Evolutionary conservation across 306 rosid genomes (phyloP).

Genomic region (Castanea mollissima): DNA sequence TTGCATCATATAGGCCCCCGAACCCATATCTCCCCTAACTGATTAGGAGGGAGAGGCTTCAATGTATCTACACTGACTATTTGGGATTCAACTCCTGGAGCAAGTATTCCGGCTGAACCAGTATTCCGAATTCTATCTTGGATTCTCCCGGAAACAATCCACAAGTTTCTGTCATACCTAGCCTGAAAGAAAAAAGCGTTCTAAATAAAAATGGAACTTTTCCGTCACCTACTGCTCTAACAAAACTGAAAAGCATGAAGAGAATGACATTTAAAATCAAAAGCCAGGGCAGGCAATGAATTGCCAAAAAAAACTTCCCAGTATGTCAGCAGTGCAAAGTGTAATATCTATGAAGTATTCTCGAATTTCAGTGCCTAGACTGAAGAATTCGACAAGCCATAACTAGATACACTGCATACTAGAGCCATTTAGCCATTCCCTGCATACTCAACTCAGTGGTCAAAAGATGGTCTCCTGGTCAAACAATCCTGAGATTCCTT

Average conservation of each 20-base stretch:
- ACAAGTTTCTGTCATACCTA: slow-evolving; percentile 98
- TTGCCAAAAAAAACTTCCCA: neutral
- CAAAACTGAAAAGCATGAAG: neutral
- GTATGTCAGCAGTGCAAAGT: neutral
- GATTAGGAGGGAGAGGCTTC: slow-evolving; percentile 83
- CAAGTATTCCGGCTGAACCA: slow-evolving; percentile 77
- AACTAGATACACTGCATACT: too few relatives aligned
- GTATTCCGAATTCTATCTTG: slow-evolving; percentile 44
- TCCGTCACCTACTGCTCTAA: neutral
- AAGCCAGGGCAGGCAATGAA: neutral
- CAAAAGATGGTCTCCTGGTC: neutral
- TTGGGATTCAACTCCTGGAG: slow-evolving; percentile 70
- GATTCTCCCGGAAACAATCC: slow-evolving; percentile 60
- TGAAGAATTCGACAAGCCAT: neutral
- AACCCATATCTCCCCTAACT: slow-evolving; percentile 90
- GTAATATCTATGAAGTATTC: neutral
- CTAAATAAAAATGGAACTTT: neutral
- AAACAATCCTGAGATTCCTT: neutral
- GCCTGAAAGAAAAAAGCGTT: slow-evolving; percentile 37
- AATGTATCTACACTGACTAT: slow-evolving; percentile 70
- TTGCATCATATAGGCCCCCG: slow-evolving; percentile 86
- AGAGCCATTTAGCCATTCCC: neutral
- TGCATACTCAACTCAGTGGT: neutral
- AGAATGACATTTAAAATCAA: neutral
- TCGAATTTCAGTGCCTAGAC: neutral